Base-by-base conservation (phyloP, 441 rosid genomes). In the Lepidium campestre region DNA sequence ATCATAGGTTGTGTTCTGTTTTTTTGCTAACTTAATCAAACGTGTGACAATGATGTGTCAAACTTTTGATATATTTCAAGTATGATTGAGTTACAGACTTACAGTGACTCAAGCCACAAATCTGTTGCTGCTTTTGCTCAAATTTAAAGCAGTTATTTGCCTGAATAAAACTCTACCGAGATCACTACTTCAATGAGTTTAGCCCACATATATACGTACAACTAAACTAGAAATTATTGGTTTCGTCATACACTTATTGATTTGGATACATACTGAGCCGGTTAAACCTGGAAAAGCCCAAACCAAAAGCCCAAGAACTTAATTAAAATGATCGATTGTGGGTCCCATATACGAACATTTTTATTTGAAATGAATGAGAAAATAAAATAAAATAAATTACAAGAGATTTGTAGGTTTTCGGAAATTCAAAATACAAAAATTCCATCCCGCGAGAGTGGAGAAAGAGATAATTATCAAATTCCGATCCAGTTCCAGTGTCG, bases 41-140 rank as follows among this genome's bases (percentile, higher is more conserved):
- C 48, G 39, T 71, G n/a, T 61, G 55, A 70, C 35, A 60, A 18
- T 42, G 40, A 53, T 61, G 31, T 52, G 41, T 41, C 50, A 72
- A 58, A 35, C 56, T 57, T 49, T 47, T 65, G 60, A 41, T 23
- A 32, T 39, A 48, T 55, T 64, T 65, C 9, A 65, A 31, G 54
- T 29, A 47, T 47, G 48, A 64, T 29, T 6, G 8, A 68, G 65
- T 27, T 48, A 58, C 34, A 27, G 52, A 68, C 58, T 25, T 58
- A 58, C 32, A 27, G 52, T 52, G 39, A 15, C 58, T 49, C 13
- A 49, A 37, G 68, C 31, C 11, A 17, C 41, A 37, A 40, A 18
- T 14, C 22, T 23, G 34, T 65, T 53, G 17, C 29, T 32, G 39
- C 2, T 1, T 53, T 53, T 53, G 29, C 40, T 5, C 53, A 47